Conservation (phyloP, 768 basidiomycete species). For the Boletus patriciae region DNA sequence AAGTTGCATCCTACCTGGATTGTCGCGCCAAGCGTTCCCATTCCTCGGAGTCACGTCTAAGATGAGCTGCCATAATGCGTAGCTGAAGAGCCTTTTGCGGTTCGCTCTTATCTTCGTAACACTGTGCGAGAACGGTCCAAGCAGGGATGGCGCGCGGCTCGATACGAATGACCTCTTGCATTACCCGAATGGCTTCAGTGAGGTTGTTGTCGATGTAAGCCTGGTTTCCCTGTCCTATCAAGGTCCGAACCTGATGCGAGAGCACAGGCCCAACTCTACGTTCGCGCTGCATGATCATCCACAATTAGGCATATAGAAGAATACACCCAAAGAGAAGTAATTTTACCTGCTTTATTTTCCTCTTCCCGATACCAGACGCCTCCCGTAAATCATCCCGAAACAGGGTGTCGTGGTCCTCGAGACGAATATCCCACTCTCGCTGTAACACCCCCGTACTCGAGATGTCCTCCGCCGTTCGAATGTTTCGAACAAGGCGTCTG, state of each 20-base stretch:
- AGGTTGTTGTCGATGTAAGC: slow-evolving; percentile 75
- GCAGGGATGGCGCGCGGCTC: slow-evolving; percentile 82
- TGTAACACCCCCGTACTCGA: slow-evolving; percentile 15
- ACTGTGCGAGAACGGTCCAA: slow-evolving; percentile 63
- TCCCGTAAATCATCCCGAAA: slow-evolving; percentile 64
- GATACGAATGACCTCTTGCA: slow-evolving; percentile 91
- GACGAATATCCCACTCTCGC: slow-evolving; percentile 9
- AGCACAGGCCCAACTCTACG: slow-evolving; percentile 15
- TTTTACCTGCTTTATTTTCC: slow-evolving; percentile 46
- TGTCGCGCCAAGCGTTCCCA: slow-evolving; percentile 82
- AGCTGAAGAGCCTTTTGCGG: slow-evolving; percentile 19
- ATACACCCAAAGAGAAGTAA: neutral
- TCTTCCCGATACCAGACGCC: slow-evolving; percentile 69
- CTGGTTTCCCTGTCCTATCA: slow-evolving; percentile 82
- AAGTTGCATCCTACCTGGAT: slow-evolving; percentile 55
- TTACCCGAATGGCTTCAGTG: slow-evolving; percentile 67
- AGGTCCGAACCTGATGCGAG: slow-evolving; percentile 17
- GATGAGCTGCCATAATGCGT: slow-evolving; percentile 55
- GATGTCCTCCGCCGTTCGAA: slow-evolving; percentile 9
- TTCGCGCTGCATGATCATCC: slow-evolving; percentile 7
- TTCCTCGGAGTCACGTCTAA: slow-evolving; percentile 78
- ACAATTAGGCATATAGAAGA: neutral
- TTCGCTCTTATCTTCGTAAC: slow-evolving; percentile 17
- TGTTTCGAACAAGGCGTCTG: slow-evolving; percentile 7
- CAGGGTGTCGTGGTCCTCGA: slow-evolving; percentile 61